Evolutionary conservation across 805 yeast genomes (phyloP).

Genomic region (Monosporozyma solicola): DNA sequence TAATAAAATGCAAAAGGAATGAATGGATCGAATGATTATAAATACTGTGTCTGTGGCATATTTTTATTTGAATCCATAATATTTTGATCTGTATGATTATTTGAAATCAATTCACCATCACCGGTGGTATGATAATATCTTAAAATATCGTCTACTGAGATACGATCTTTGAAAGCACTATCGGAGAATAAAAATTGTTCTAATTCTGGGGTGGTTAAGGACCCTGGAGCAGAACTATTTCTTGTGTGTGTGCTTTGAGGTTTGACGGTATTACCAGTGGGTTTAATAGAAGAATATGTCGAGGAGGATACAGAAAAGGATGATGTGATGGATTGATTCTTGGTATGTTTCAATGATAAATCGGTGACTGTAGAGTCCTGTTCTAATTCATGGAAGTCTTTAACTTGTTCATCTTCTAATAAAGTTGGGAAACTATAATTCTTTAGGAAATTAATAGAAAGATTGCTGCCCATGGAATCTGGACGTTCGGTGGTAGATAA

Average conservation of each 20-base stretch:
- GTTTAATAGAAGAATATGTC: neutral
- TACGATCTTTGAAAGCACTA: conserved; percentile 8
- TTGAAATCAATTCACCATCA: conserved; percentile 9
- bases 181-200: conserved; percentile 16
- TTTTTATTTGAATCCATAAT: neutral
- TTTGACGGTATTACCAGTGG: neutral
- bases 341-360: neutral
- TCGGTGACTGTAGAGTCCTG: neutral
- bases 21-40: neutral
- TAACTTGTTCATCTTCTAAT: conserved; percentile 15
- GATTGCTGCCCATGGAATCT: conserved; percentile 11
- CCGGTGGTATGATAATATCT: conserved; percentile 23
- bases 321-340: neutral
- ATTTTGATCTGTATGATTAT: neutral
- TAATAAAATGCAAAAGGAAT: neutral
- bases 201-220: conserved; percentile 17
- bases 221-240: neutral
- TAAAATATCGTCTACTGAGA: conserved; percentile 26
- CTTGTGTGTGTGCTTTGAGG: neutral
- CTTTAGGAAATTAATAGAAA: conserved; percentile 19
- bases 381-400: conserved; percentile 3
- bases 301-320: neutral
- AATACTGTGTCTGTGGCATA: neutral
- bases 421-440: conserved; percentile 26
- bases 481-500: conserved; percentile 4